Evolutionary conservation across 441 rosid genomes (phyloP).

Genomic region (Macaranga tanarius): DNA sequence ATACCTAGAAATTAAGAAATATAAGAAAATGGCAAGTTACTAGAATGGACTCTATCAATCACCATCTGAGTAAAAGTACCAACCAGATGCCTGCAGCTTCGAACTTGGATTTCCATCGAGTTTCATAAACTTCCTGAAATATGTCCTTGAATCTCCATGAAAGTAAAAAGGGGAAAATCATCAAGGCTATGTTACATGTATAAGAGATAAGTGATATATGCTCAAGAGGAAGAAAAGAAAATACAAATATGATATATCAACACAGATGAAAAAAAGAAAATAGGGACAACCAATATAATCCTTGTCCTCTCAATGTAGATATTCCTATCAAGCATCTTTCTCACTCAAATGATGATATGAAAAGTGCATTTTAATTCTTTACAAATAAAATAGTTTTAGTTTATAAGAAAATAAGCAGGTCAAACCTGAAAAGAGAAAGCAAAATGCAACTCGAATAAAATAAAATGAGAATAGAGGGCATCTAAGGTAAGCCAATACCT

Average conservation of each 20-base stretch:
- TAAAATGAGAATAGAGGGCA: background rate
- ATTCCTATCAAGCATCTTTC: too few relatives aligned
- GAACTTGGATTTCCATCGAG: conserved; percentile 75
- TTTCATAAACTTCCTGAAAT: conserved; percentile 83
- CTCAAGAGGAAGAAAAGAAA: conserved; percentile 18
- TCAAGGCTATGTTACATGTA: background rate
- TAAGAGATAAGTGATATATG: background rate
- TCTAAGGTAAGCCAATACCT: conserved; percentile 43
- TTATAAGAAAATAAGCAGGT: background rate
- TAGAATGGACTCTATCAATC: background rate
- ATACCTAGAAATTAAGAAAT: conserved; percentile 48
- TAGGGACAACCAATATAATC: too few relatives aligned
- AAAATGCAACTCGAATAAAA: background rate
- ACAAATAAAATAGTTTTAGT: background rate
- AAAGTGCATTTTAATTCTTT: background rate
- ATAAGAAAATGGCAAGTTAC: conserved; percentile 13
- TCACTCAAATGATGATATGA: too few relatives aligned
- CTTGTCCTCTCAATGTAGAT: too few relatives aligned
- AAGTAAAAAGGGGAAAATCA: background rate
- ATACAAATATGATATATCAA: background rate
- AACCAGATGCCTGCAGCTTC: conserved; percentile 86
- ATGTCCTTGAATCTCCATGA: conserved; percentile 87
- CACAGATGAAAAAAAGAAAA: conserved; percentile 10
- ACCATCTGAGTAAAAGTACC: conserved; percentile 11
- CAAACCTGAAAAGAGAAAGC: background rate